phyloP scores from a whole-genome alignment of 495 filamentous ascomycete species.

The Cercophora sp. region DNA sequence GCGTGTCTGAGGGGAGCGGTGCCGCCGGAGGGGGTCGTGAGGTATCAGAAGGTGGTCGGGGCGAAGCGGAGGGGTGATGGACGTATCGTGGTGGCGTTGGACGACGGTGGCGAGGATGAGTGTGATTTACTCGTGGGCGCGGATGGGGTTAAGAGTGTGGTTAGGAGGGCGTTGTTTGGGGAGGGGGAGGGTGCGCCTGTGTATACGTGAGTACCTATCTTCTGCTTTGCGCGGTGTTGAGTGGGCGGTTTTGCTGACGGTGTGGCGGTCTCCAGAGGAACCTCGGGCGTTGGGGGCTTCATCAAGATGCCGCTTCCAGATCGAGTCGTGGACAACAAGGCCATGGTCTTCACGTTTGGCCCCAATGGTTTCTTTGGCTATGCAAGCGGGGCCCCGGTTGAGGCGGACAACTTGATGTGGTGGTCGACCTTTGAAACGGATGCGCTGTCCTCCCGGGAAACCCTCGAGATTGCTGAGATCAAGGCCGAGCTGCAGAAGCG shows the following conservation, averaged over 20 bases:
- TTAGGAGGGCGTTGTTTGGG: background rate
- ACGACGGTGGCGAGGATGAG: slow-evolving; percentile 41
- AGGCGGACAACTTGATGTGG: slow-evolving; percentile 39
- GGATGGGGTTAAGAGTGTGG: background rate
- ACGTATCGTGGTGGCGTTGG: slow-evolving; percentile 57
- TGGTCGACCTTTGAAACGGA: slow-evolving; percentile 48
- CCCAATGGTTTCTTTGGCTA: slow-evolving; percentile 59
- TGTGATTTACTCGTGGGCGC: slow-evolving; percentile 5
- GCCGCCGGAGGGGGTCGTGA: slow-evolving; percentile 8
- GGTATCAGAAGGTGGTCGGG: slow-evolving; percentile 9
- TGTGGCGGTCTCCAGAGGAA: slow-evolving; percentile 32
- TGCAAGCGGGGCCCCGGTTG: slow-evolving; percentile 34
- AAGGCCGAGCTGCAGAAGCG: slow-evolving; percentile 40
- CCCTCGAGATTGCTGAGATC: slow-evolving; percentile 38
- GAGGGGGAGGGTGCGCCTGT: background rate
- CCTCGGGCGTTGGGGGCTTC: slow-evolving; percentile 53
- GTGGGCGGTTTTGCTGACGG: no score
- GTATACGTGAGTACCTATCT: background rate
- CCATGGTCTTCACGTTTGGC: slow-evolving; percentile 51
- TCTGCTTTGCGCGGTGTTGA: background rate
- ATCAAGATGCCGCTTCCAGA: slow-evolving; percentile 30
- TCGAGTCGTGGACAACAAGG: slow-evolving; percentile 27
- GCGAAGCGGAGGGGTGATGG: slow-evolving; percentile 15
- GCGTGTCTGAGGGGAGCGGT: slow-evolving; percentile 9
- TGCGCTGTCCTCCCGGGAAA: slow-evolving; percentile 33